Evolutionary conservation across 1,139 yeast species (phyloP), one percentile per base, ranked within the genome.

Genomic region (Hanseniaspora gamundiae): DNA sequence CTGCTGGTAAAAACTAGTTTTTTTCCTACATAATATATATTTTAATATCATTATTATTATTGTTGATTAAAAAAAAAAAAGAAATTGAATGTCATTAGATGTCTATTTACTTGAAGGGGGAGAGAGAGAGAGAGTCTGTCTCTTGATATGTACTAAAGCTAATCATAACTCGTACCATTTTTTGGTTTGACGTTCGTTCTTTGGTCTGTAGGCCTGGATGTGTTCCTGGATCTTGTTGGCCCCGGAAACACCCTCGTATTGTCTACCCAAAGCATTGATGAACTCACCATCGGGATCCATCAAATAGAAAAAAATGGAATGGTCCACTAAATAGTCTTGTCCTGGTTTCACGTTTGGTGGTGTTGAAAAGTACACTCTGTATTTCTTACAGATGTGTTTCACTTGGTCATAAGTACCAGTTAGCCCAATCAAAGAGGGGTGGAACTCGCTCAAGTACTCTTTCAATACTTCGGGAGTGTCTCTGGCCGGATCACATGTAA

Each of bases 271-370:
- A 13, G 91, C 97, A 62, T 91, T 96, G 45, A 88, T 83, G 57
- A 86, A 91, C 54, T 83, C 77, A 42, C 97, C 98, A 61, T 91
- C 97, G 17, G 95, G 88, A 59, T 91, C 97, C 94, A 91, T 86
- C 53, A 91, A 70, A 59, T 91, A 91, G 64, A 87, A 88, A 74
- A 88, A 91, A 48, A 91, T 88, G 7, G 96, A 86, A 64, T 91
- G 98, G 60, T 91, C 98, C 17, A 91, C 98, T 51, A 91, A 73
- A 60, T 91, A 91, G 55, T 91, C 96, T 63, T 91, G 95, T 27
- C 96, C 97, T 0, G 95, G 91, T 60, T 87, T 84, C 42, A 86
- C 81, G 58, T 86, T 76, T 31, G 93, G 86, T 2, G 98, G 98
- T 1, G 98, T 91, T 10, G 95, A 85, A 62, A 91, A 91, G 64